Base-by-base conservation (phyloP, 2,329 filamentous ascomycete species). In the Cryphonectria nitschkei region DNA sequence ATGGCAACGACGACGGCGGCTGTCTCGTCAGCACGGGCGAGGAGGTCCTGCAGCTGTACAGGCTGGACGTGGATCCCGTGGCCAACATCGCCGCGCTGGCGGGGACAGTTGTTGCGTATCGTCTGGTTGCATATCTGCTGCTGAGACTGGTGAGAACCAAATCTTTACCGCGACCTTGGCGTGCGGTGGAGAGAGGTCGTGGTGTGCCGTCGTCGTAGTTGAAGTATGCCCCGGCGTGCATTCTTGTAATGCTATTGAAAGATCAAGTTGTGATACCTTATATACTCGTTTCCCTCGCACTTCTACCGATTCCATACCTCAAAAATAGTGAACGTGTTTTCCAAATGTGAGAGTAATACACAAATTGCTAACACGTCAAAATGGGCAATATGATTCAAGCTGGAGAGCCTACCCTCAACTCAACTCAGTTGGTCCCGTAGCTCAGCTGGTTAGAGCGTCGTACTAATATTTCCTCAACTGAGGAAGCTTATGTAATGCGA, bases 21-120 rank as follows among this genome's bases (percentile, higher is more conserved):
- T 95, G 92, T 76, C 87, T 88, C 0, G 88, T 93, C 58, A 82
- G 86, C 63, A 91, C 85, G 0, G 92, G 92, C 0, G 83, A 90
- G 75, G 84, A 94, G 75, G 92, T 92, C 0, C 78, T 95, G 65
- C 78, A 87, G 61, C 76, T 94, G 68, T 95, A 94, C 78, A 86
- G 87, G 66, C 82, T 94, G 68, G 84, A 93, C 68, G 87, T 85
- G 14, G 83, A 91, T 75, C 87, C 89, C 0, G 82, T 85, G 16
- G 82, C 87, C 68, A 91, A 92, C 74, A 77, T 93, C 2, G 84
- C 89, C 74, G 88, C 86, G 3, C 77, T 94, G 75, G 91, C 88
- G 0, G 85, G 88, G 79, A 82, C 92, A 13, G 41, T 91, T 3
- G 76, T 93, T 1, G 83, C 86, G 8, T 94, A 94, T 79, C 82